These are phyloP conservation scores for Coniosporium tulheliwenetii DNA, from an alignment of 2,329 filamentous ascomycete genomes.

Conservation along the genomic window DNA sequence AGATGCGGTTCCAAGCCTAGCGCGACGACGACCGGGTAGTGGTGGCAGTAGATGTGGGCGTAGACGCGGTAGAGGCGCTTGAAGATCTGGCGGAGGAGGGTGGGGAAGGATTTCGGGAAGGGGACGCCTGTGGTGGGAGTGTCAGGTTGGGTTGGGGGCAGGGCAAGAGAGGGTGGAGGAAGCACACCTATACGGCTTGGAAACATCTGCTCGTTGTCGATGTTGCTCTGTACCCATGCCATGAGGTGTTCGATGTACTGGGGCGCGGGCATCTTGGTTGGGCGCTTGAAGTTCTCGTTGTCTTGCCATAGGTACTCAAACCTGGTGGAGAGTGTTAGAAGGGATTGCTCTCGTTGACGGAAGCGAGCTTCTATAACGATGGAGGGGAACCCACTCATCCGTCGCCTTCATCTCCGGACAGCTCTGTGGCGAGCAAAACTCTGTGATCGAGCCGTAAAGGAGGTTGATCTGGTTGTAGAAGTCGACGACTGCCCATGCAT, in stretches of 20 bases:
- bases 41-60: constrained; percentile 92
- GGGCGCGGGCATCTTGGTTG: constrained; percentile 94
- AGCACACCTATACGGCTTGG: constrained; percentile 69
- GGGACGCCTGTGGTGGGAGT: constrained; percentile 46
- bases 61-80: constrained; percentile 98
- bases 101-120: constrained; percentile 80
- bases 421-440: constrained; percentile 94
- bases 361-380: not conserved
- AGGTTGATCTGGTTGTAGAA: constrained; percentile 99
- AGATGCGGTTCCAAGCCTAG: constrained; percentile 91
- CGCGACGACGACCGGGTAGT: constrained; percentile 92
- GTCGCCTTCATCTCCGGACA: constrained; percentile 99
- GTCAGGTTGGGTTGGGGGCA: no score
- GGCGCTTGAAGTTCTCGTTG: constrained; percentile 79
- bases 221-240: constrained; percentile 87
- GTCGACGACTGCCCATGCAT: constrained; percentile 60
- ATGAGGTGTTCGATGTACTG: constrained; percentile 97
- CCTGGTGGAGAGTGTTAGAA: constrained; percentile 25
- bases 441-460: constrained; percentile 94
- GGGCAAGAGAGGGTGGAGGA: constrained; percentile 14
- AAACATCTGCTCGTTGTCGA: constrained; percentile 90
- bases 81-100: constrained; percentile 97
- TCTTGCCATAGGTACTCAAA: constrained; percentile 99
- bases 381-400: constrained; percentile 54
- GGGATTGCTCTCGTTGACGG: not conserved